Conservation (phyloP, 1,284 basidiomycete species). For the Tilletia indica region DNA sequence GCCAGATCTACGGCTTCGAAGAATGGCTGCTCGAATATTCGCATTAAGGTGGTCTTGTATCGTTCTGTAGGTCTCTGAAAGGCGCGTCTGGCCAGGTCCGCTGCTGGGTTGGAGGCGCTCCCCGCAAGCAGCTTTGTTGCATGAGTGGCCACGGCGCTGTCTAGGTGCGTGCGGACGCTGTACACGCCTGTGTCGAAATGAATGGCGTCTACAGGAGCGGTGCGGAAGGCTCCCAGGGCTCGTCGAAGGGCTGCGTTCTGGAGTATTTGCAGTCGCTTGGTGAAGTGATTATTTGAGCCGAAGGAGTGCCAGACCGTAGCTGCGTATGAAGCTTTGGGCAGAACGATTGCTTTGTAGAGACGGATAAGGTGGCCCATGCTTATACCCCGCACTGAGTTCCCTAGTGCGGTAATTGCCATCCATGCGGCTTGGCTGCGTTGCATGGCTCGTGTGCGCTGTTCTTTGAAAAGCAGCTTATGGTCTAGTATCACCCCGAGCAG, state of each 20-base stretch:
- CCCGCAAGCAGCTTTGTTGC: too few species aligned
- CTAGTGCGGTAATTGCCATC: background rate
- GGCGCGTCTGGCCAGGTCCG: too few species aligned
- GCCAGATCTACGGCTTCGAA: too few species aligned
- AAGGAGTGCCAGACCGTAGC: background rate
- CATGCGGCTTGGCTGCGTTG: background rate
- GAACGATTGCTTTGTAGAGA: background rate
- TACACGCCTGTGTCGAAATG: too few species aligned
- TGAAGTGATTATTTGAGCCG: background rate
- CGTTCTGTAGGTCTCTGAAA: too few species aligned
- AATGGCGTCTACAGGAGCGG: background rate
- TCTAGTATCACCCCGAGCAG: background rate
- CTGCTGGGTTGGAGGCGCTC: too few species aligned
- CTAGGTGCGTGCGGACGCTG: too few species aligned
- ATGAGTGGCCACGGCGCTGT: too few species aligned
- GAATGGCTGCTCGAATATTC: too few species aligned
- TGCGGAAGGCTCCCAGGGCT: background rate
- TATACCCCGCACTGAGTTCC: background rate
- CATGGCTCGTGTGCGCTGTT: background rate
- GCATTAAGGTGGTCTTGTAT: too few species aligned
- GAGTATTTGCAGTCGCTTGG: background rate
- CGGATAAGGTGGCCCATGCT: background rate
- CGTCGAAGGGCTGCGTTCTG: background rate
- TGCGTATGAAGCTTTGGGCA: background rate
- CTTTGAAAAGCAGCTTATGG: background rate